A percentile compares a stretch with the other conserved stretches of the same genome.
Conservation (phyloP, 2,329 filamentous ascomycete species). For the Hypomyces rosellus region DNA sequence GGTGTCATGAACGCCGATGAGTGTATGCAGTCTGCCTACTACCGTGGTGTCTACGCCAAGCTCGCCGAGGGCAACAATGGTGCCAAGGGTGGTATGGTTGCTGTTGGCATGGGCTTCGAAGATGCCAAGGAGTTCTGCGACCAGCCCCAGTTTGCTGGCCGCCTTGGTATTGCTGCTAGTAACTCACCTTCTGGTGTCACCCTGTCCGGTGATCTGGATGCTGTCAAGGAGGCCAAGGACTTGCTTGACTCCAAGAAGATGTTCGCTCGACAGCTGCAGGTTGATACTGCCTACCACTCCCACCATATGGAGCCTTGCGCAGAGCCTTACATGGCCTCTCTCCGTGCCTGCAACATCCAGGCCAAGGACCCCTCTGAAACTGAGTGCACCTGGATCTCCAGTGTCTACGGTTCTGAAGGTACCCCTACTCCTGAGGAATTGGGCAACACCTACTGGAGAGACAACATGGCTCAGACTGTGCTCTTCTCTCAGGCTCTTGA, state of each 20-base stretch:
- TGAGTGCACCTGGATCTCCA: background rate
- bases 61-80: background rate
- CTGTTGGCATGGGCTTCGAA: background rate
- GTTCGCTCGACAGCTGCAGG: conserved; percentile 20
- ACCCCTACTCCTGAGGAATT: background rate
- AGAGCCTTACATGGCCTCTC: background rate
- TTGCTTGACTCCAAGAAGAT: conserved; percentile 16
- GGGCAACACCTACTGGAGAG: background rate
- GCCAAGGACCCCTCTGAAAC: background rate
- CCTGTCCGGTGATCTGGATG: conserved; percentile 21
- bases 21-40: conserved; percentile 14
- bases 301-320: conserved; percentile 20
- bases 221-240: conserved; percentile 18
- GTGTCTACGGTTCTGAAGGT: background rate
- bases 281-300: conserved; percentile 24
- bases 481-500: background rate
- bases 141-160: conserved; percentile 14
- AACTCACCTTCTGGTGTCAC: conserved; percentile 24
- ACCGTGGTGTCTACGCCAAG: conserved; percentile 2
- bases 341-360: background rate
- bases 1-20: conserved; percentile 29
- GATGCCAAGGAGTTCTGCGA: background rate
- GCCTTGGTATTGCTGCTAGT: conserved; percentile 28
- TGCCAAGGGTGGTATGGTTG: background rate
- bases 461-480: conserved; percentile 1